A percentile compares a stretch with the other conserved stretches of the same genome.
phyloP scores from a whole-genome alignment of 2,329 filamentous ascomycete species.

The Davidsoniella australis region DNA sequence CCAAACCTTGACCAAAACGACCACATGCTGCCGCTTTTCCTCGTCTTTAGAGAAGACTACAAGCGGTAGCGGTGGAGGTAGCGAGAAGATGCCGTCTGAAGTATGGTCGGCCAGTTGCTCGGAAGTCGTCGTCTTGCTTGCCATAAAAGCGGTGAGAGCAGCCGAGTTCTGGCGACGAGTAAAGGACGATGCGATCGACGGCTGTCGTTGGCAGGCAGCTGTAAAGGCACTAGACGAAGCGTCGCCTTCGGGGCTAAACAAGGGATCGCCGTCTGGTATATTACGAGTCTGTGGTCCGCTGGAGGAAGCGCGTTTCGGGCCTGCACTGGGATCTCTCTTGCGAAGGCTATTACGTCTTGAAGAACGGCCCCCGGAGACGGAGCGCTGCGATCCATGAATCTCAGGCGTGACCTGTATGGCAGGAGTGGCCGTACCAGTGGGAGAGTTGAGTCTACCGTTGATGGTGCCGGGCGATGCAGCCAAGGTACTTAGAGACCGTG shows the following conservation, averaged over 20 bases:
- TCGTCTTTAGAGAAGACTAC: constrained; percentile 39
- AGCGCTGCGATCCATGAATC: not conserved
- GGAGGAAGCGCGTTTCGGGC: constrained; percentile 27
- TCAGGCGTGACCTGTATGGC: constrained; percentile 9
- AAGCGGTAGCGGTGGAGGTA: constrained; percentile 31
- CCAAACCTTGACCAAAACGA: constrained; percentile 64
- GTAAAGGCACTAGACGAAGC: constrained; percentile 28
- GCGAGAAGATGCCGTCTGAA: constrained; percentile 25
- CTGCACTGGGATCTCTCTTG: constrained; percentile 18
- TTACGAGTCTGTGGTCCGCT: constrained; percentile 26
- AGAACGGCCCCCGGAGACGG: constrained; percentile 6
- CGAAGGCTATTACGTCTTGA: constrained; percentile 12
- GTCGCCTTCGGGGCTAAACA: constrained; percentile 31
- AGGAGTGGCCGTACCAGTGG: constrained; percentile 19
- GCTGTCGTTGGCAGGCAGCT: constrained; percentile 24
- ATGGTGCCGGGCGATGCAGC: constrained; percentile 28
- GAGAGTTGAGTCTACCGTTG: constrained; percentile 24
- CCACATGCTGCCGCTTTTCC: constrained; percentile 30
- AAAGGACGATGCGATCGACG: constrained; percentile 25
- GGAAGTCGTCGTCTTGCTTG: constrained; percentile 24
- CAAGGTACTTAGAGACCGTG: constrained; percentile 17
- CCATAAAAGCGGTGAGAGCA: constrained; percentile 29
- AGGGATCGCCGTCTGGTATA: constrained; percentile 32
- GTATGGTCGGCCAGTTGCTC: constrained; percentile 24
- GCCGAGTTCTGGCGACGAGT: constrained; percentile 26